These are phyloP conservation scores for Dendrobium nobile DNA, from an alignment of 106 monocot species.

Conservation along the genomic window DNA sequence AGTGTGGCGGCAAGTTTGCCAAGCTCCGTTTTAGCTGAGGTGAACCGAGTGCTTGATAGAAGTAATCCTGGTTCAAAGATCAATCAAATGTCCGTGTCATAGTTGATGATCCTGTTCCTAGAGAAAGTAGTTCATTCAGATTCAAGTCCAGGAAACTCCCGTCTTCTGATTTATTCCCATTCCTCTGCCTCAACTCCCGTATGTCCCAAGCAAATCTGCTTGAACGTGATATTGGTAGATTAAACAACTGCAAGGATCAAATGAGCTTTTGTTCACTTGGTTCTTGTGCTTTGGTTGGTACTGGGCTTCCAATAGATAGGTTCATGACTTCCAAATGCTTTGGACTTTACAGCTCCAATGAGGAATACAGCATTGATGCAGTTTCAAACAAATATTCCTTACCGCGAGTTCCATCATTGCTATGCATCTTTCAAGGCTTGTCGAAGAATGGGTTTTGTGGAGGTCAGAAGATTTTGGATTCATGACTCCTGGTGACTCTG, in stretches of 20 bases:
- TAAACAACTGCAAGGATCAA: slow-evolving; percentile 60
- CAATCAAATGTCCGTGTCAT: too few species aligned
- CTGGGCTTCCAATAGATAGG: slow-evolving; percentile 93
- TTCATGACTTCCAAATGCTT: slow-evolving; percentile 77
- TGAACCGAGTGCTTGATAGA: too few species aligned
- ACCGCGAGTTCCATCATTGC: slow-evolving; percentile 77
- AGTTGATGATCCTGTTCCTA: too few species aligned
- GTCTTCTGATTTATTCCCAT: too few species aligned
- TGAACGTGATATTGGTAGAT: slow-evolving; percentile 76
- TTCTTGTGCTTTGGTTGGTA: slow-evolving; percentile 97
- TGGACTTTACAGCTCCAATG: slow-evolving; percentile 88
- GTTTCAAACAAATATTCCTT: slow-evolving; percentile 87
- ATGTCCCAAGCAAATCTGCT: slow-evolving; percentile 29
- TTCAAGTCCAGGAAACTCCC: too few species aligned
- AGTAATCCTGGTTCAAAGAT: too few species aligned
- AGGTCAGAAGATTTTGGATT: slow-evolving; percentile 98
- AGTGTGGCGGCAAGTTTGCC: too few species aligned
- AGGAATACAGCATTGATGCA: slow-evolving; percentile 95
- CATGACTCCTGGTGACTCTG: slow-evolving; percentile 69
- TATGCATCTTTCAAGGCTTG: slow-evolving; percentile 89
- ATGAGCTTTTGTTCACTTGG: slow-evolving; percentile 89
- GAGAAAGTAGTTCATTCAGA: too few species aligned
- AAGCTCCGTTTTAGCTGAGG: too few species aligned
- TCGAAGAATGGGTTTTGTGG: slow-evolving; percentile 98
- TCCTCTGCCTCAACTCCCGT: too few species aligned